Evolutionary conservation across 305 asterid species (phyloP).

Genomic region (Fraxinus angustifolia): DNA sequence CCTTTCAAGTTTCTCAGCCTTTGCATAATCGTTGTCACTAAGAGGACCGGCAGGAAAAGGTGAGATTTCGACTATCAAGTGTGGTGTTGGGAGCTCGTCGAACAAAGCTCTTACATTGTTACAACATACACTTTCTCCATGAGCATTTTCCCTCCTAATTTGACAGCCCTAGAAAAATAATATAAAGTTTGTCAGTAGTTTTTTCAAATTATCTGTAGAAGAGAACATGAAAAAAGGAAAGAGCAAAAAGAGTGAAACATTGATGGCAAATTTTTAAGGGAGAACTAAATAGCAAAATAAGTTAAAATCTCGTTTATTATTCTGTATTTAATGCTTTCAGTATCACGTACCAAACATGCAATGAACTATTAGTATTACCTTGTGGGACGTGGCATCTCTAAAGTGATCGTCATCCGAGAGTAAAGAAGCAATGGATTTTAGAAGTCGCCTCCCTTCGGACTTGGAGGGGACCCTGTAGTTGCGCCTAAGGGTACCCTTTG

Average conservation of each 20-base stretch:
- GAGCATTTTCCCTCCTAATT: slow-evolving; percentile 91
- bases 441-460: slow-evolving; percentile 78
- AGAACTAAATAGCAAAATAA: neutral
- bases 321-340: neutral
- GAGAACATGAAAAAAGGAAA: neutral
- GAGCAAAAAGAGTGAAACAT: neutral
- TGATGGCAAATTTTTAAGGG: neutral
- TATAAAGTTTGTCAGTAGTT: neutral
- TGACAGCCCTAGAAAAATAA: slow-evolving; percentile 72
- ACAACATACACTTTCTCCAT: slow-evolving; percentile 91
- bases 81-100: slow-evolving; percentile 97
- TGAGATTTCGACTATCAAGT: slow-evolving; percentile 68
- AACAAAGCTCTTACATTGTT: slow-evolving; percentile 91
- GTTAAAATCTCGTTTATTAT: neutral
- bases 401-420: slow-evolving; percentile 91
- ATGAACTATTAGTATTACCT: slow-evolving; percentile 40
- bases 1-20: slow-evolving; percentile 86
- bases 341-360: neutral
- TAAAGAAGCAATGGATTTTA: slow-evolving; percentile 71
- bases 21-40: slow-evolving; percentile 67
- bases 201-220: neutral
- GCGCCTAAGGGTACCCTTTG: slow-evolving; percentile 90
- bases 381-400: slow-evolving; percentile 96
- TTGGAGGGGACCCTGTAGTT: slow-evolving; percentile 77
- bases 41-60: slow-evolving; percentile 94